Conservation (phyloP, 2,329 filamentous ascomycete genomes). For the Sclerotinia borealis region DNA sequence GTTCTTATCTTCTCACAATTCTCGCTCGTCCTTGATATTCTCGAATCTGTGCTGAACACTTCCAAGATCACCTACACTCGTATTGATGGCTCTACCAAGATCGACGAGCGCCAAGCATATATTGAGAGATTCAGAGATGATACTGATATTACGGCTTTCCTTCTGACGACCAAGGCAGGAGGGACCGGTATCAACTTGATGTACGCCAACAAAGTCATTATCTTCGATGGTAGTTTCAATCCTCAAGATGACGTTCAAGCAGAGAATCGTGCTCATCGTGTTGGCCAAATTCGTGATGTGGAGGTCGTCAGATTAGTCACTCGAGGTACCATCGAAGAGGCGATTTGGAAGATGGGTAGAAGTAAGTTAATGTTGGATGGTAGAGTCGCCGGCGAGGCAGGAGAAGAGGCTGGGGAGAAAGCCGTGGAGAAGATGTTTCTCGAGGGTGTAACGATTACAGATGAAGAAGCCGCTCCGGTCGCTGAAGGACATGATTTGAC, state of each 20-base stretch:
- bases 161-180: slow-evolving; percentile 87
- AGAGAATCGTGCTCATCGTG: slow-evolving; percentile 91
- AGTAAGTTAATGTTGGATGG: slow-evolving; percentile 89
- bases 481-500: slow-evolving; percentile 8
- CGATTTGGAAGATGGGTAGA: slow-evolving; percentile 84
- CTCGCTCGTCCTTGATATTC: slow-evolving; percentile 82
- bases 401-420: slow-evolving; percentile 30
- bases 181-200: slow-evolving; percentile 97
- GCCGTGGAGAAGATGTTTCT: slow-evolving; percentile 29
- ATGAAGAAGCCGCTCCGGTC: slow-evolving; percentile 8
- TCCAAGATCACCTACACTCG: slow-evolving; percentile 71
- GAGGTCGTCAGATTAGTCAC: slow-evolving; percentile 85
- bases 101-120: slow-evolving; percentile 76
- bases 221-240: slow-evolving; percentile 96
- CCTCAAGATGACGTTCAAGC: slow-evolving; percentile 98
- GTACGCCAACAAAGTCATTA: slow-evolving; percentile 93
- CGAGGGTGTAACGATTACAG: slow-evolving; percentile 19
- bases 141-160: slow-evolving; percentile 75
- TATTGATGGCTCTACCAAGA: slow-evolving; percentile 79
- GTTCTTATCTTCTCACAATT: slow-evolving; percentile 92
- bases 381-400: slow-evolving; percentile 56
- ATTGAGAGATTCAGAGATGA: slow-evolving; percentile 82
- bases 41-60: slow-evolving; percentile 73
- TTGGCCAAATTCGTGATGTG: slow-evolving; percentile 85
- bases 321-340: slow-evolving; percentile 79